Conservation (phyloP, 352 stramenopile species). For the Phytophthora hibernalis region DNA sequence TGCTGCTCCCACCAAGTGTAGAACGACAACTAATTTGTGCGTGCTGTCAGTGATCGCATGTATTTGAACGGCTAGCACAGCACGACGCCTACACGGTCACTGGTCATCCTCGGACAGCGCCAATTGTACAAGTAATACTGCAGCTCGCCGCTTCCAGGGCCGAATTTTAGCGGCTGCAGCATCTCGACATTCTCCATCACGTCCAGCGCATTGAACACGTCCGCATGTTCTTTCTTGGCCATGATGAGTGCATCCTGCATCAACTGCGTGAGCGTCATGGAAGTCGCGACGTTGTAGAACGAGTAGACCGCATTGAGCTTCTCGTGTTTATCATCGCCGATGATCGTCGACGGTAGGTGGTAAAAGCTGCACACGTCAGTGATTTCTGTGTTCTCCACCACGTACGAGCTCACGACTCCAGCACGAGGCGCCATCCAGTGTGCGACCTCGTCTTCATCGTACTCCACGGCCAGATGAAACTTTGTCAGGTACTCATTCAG, state of each 20-base stretch:
- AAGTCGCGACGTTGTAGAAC: conserved; percentile 96
- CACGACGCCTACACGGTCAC: conserved; percentile 64
- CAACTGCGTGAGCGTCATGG: conserved; percentile 58
- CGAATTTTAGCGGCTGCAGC: conserved; percentile 67
- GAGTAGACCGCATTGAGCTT: conserved; percentile 97
- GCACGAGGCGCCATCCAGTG: conserved; percentile 97
- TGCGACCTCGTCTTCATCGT: conserved; percentile 92
- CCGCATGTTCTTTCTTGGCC: conserved; percentile 56
- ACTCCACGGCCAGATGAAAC: conserved; percentile 85
- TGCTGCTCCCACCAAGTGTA: neutral
- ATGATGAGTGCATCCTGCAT: conserved; percentile 76
- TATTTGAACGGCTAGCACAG: conserved; percentile 39
- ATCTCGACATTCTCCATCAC: conserved; percentile 74
- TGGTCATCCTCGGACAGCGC: conserved; percentile 68
- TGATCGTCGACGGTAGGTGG: conserved; percentile 97
- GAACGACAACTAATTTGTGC: no score
- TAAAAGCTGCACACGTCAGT: conserved; percentile 98
- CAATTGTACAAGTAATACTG: conserved; percentile 87
- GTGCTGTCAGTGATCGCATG: no score
- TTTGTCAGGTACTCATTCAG: conserved; percentile 64
- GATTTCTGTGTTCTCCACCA: conserved; percentile 80
- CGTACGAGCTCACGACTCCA: conserved; percentile 95
- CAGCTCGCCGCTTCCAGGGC: conserved; percentile 62
- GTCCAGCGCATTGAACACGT: conserved; percentile 79
- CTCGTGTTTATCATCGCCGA: conserved; percentile 95